These are phyloP conservation scores for Thraustotheca clavata DNA, from an alignment of 352 stramenopile genomes.

Conservation along the genomic window DNA sequence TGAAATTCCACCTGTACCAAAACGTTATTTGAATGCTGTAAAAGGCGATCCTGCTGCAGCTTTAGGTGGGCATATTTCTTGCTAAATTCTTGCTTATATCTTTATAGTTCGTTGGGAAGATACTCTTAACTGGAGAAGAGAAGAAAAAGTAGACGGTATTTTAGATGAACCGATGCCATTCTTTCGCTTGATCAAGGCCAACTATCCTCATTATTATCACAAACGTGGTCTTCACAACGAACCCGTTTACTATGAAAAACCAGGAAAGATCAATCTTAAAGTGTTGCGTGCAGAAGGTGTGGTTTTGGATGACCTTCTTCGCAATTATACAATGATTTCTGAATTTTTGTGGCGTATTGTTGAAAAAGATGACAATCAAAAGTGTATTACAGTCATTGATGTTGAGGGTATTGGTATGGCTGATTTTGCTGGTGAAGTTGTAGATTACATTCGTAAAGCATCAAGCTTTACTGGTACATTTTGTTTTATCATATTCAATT, in stretches of 20 bases:
- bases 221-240: slow-evolving; percentile 70
- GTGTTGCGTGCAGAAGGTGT: slow-evolving; percentile 67
- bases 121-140: slow-evolving; percentile 68
- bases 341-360: slow-evolving; percentile 82
- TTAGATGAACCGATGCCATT: slow-evolving; percentile 50
- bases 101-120: slow-evolving; percentile 53
- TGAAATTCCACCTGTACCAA: slow-evolving; percentile 34
- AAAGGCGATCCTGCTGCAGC: slow-evolving; percentile 65
- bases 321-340: slow-evolving; percentile 80
- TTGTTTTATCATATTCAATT: background rate
- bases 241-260: slow-evolving; percentile 84
- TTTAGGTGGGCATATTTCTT: background rate
- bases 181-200: slow-evolving; percentile 84
- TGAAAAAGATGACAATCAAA: slow-evolving; percentile 74
- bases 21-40: slow-evolving; percentile 62
- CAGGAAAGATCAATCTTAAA: slow-evolving; percentile 81
- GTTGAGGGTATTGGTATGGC: slow-evolving; percentile 76
- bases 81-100: background rate
- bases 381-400: slow-evolving; percentile 79
- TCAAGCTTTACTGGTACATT: slow-evolving; percentile 52
- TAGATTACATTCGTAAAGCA: slow-evolving; percentile 77
- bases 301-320: slow-evolving; percentile 70
- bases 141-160: slow-evolving; percentile 74
- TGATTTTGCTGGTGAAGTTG: slow-evolving; percentile 78
- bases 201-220: slow-evolving; percentile 89